Evolutionary conservation across 495 filamentous ascomycete species (phyloP).

Genomic region (Lepidopterella palustris): DNA sequence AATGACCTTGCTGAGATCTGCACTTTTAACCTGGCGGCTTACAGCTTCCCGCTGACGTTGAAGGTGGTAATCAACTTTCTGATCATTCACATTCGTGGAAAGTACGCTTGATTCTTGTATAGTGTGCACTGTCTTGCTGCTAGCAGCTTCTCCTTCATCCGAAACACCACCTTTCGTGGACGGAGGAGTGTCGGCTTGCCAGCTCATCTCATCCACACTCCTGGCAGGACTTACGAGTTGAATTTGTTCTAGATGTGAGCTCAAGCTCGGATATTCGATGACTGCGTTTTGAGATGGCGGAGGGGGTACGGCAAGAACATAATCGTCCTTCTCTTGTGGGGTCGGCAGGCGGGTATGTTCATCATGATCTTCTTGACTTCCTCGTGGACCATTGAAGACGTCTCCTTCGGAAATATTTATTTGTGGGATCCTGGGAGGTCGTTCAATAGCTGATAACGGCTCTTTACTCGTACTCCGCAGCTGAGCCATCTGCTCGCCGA

Average conservation of each 20-base stretch:
- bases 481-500: conserved; percentile 46
- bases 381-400: conserved; percentile 13
- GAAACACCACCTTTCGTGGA: not conserved
- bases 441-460: conserved; percentile 5
- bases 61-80: conserved; percentile 39
- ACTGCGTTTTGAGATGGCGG: not conserved
- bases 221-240: conserved; percentile 29
- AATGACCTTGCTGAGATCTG: conserved; percentile 45
- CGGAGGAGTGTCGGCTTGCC: conserved; percentile 32
- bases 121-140: not conserved
- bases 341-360: conserved; percentile 22
- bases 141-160: not conserved
- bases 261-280: conserved; percentile 17
- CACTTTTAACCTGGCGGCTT: conserved; percentile 45
- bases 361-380: not conserved
- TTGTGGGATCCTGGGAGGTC: conserved; percentile 2
- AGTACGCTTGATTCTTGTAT: not conserved
- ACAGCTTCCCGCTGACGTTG: conserved; percentile 47
- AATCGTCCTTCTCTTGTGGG: conserved; percentile 25
- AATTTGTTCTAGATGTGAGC: not conserved
- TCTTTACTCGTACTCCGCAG: conserved; percentile 18
- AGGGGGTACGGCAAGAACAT: conserved; percentile 14
- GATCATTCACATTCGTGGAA: not conserved
- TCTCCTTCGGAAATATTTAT: conserved; percentile 6
- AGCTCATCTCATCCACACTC: conserved; percentile 34